phyloP scores from a whole-genome alignment of 345 rosid species.

The Hypericum perforatum region DNA sequence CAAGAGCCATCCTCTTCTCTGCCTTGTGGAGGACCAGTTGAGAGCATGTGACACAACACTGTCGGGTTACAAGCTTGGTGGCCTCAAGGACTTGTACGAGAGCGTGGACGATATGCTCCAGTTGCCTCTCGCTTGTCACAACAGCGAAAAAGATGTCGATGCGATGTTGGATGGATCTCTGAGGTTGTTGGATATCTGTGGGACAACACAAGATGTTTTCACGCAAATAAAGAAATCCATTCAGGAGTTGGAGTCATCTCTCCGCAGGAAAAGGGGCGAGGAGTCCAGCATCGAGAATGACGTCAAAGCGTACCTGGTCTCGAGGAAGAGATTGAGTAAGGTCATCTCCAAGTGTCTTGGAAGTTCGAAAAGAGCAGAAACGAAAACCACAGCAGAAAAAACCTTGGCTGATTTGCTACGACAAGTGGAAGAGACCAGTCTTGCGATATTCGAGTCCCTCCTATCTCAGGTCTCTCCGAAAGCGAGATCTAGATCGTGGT shows the following conservation, averaged over 20 bases:
- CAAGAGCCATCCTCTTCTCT: conserved; percentile 11
- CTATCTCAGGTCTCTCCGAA: conserved; percentile 11
- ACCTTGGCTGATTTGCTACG: conserved; percentile 14
- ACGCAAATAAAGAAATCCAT: conserved; percentile 22
- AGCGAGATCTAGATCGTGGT: conserved; percentile 8
- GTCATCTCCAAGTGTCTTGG: not conserved
- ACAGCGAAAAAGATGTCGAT: conserved; percentile 10
- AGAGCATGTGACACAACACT: conserved; percentile 8
- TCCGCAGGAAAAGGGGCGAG: conserved; percentile 22
- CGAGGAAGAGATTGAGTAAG: conserved; percentile 27
- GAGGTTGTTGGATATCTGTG: conserved; percentile 29
- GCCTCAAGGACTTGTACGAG: conserved; percentile 27
- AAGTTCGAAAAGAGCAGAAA: conserved; percentile 19
- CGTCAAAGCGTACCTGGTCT: conserved; percentile 13
- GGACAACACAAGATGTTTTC: conserved; percentile 27
- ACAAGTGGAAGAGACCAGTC: conserved; percentile 24
- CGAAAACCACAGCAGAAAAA: not conserved
- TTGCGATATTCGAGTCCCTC: conserved; percentile 21
- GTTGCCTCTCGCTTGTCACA: conserved; percentile 10
- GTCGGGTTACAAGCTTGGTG: conserved; percentile 15
- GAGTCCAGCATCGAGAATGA: conserved; percentile 14
- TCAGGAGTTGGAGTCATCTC: conserved; percentile 23
- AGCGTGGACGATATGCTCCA: conserved; percentile 24
- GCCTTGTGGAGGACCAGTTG: conserved; percentile 15
- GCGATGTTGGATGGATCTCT: conserved; percentile 34